Evolutionary conservation across 768 basidiomycete genomes (phyloP), one percentile per base, ranked within the genome.

Genomic region (Kwoniella pini): DNA sequence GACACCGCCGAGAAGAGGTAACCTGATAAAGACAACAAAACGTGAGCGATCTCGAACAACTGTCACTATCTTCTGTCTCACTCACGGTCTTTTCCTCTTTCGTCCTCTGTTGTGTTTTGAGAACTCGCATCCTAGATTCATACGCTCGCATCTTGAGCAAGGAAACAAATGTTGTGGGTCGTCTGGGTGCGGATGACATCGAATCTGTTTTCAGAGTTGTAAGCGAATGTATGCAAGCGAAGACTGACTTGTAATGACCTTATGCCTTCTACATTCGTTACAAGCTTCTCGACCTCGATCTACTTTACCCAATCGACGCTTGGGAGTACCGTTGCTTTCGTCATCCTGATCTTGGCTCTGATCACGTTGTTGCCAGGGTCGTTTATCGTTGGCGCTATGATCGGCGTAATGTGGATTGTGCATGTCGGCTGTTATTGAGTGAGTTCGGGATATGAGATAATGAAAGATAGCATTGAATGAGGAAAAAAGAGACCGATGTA

Each of bases 261-360:
- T 69, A 48, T 69, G 68, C 30, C 64, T 57, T 30, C 68, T 59
- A 48, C 68, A 69, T 13, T 69, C 57, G 17, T 58, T 62, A 42
- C 68, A 69, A 17, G 68, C 68, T 40, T 57, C 57, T 42, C 51
- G 43, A 22, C 62, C 62, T 54, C 62, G 30, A 42, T 64, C 62
- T 9, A 64, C 62, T 36, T 57, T 49, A n/a, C 46, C 50, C 11
- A 64, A 53, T 50, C 58, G 57, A 6, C 57, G 27, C 30, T 53
- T 59, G 2, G 57, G 42, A 22, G 49, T 51, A 27, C 28, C 49
- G 26, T 53, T 45, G 43, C 30, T 40, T 10, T 38, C 45, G 13
- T 48, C 44, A 17, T 57, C 31, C 12, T 44, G 42, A 5, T 45
- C 15, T 19, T 49, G 56, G 17, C 42, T 13, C 30, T 19, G 21